phyloP scores from a whole-genome alignment of 441 rosid species.

The Gossypium gossypioides region DNA sequence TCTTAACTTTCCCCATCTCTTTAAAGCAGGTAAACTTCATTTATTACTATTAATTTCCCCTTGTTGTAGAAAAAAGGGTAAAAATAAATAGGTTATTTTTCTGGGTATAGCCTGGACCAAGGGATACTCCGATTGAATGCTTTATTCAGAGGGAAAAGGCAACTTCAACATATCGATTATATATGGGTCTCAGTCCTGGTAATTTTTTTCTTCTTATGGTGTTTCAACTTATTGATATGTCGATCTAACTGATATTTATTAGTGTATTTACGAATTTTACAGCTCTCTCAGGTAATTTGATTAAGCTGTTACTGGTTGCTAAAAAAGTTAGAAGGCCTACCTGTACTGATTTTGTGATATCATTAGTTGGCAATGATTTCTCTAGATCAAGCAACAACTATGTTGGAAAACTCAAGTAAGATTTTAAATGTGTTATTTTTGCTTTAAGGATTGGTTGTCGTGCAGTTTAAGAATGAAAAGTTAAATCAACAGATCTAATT shows the following conservation, averaged over 20 bases:
- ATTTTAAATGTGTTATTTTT: not conserved
- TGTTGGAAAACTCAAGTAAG: constrained; percentile 69
- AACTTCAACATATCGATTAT: constrained; percentile 52
- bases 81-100: not conserved
- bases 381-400: constrained; percentile 46
- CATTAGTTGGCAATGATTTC: constrained; percentile 53
- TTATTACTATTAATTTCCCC: not conserved
- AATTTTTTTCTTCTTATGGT: not conserved
- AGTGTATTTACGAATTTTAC: constrained; percentile 11
- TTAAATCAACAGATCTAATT: constrained; percentile 58
- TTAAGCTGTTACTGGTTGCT: constrained; percentile 69
- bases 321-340: constrained; percentile 63
- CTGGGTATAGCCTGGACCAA: constrained; percentile 62
- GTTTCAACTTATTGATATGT: not conserved
- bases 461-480: constrained; percentile 13
- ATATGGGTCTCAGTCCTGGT: constrained; percentile 83
- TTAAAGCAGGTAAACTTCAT: constrained; percentile 53
- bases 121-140: constrained; percentile 78
- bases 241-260: not conserved
- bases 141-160: constrained; percentile 67
- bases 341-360: constrained; percentile 59
- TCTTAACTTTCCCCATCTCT: constrained; percentile 64
- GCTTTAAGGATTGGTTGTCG: not conserved
- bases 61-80: not conserved
- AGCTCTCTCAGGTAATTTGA: constrained; percentile 71